phyloP scores from a whole-genome alignment of 2,329 filamentous ascomycete species.

The Cercospora zeae-maydis region DNA sequence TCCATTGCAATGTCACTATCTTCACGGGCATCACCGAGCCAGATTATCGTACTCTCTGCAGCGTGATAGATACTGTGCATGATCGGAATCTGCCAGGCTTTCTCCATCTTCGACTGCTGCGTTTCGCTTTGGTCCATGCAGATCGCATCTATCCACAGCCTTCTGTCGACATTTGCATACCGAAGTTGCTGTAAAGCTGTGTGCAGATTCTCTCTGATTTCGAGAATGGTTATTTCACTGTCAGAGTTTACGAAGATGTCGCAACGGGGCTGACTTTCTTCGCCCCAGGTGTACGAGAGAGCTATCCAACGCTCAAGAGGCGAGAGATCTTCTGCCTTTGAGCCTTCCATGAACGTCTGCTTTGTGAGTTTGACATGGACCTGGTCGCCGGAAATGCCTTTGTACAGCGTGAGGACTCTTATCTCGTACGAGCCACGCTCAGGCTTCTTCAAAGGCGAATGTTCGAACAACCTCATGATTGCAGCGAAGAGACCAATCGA shows the following conservation, averaged over 20 bases:
- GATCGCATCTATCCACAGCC: conserved; percentile 9
- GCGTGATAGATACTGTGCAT: conserved; percentile 7
- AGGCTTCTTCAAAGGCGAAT: neutral
- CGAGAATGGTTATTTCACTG: neutral
- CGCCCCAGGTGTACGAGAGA: neutral
- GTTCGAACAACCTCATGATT: neutral
- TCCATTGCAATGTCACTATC: neutral
- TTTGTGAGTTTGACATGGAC: neutral
- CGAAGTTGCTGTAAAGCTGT: conserved; percentile 3
- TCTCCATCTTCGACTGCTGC: neutral
- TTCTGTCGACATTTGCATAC: neutral
- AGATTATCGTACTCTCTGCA: neutral
- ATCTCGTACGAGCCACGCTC: neutral
- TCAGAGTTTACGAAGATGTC: neutral
- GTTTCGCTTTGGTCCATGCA: conserved; percentile 10
- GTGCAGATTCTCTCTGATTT: conserved; percentile 7
- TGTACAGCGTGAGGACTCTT: neutral
- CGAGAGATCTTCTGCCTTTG: neutral
- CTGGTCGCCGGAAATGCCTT: neutral
- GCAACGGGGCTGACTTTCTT: neutral
- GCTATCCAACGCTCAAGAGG: neutral
- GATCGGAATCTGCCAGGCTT: neutral
- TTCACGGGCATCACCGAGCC: neutral
- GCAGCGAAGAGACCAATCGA: neutral
- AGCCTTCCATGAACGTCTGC: neutral